Evolutionary conservation across 371 early-diverging fungal species (phyloP), one percentile per base, ranked within the genome.

Genomic region (Lichtheimia ramosa): DNA sequence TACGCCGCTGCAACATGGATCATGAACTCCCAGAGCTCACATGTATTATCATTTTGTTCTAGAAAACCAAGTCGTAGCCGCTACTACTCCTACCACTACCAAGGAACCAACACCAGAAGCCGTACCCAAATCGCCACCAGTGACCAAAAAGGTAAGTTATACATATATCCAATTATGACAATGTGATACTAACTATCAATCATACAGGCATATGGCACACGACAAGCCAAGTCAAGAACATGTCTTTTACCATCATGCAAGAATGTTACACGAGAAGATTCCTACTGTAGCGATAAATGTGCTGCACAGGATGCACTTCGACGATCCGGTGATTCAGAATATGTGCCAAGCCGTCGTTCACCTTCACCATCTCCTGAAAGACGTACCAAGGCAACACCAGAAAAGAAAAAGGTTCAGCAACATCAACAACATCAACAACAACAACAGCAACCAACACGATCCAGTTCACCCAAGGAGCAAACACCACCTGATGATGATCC

Each of bases 271-370:
- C 69, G 71, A 7, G 66, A 62, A 0, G 75, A 78, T 61, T 74
- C 75, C 2, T 78, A 73, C 21, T 78, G 79, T 28, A 78, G 79
- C 43, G 75, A 78, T 71, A 66, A 70, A 3, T 78, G 79, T 54
- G 79, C 75, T 54, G 60, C 48, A 56, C 60, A 60, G 41, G 49
- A 61, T 55, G 54, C 60, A 0, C 34, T 48, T 14, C 59, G 60
- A 43, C 57, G 41, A 25, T n/a, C 59, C 0, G 65, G 60, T 3
- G 65, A 68, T 23, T 48, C 58, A 16, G 60, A 68, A 18, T 56
- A 63, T n/a, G 39, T 43, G 18, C 59, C 63, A 6, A 20, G 27
- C 0, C 41, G 18, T n/a, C 46, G 18, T 25, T 51, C 51, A 14
- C 56, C 56, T 40, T 56, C 58, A n/a, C 52, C 62, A 40, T 52